Conservation (phyloP, 208 protist genomes). For the Trichomonas gallinae region DNA sequence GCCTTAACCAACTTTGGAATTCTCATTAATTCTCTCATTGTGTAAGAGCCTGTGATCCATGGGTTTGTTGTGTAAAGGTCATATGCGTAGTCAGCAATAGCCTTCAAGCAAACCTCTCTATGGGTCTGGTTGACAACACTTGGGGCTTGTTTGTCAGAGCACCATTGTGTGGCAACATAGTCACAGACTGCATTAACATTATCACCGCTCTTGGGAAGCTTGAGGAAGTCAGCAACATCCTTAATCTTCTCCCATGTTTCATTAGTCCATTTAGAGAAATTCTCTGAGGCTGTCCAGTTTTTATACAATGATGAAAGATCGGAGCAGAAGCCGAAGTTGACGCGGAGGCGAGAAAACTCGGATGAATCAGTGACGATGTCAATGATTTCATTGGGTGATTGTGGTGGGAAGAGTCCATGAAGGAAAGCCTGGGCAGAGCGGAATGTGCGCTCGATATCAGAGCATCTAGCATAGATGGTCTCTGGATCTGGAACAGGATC, state of each 20-base stretch:
- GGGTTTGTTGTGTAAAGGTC: background rate
- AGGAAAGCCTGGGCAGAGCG: background rate
- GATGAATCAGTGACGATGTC: background rate
- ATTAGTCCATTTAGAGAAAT: background rate
- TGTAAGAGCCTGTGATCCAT: background rate
- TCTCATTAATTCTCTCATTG: background rate
- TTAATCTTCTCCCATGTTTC: background rate
- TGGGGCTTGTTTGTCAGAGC: background rate
- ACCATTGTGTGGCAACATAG: background rate
- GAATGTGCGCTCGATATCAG: background rate
- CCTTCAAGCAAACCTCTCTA: background rate
- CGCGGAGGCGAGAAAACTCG: background rate
- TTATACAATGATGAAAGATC: background rate
- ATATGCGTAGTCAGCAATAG: background rate
- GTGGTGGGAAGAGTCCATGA: background rate
- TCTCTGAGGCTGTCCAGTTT: background rate
- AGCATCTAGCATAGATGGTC: background rate
- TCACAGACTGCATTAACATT: background rate
- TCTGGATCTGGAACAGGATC: background rate
- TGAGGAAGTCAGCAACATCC: background rate
- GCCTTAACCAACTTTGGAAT: background rate
- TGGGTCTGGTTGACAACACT: too few species aligned
- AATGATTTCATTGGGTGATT: slow-evolving; percentile 2
- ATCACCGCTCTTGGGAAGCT: background rate
- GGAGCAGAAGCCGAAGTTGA: background rate